Evolutionary conservation across 345 rosid species (phyloP).

Genomic region (Eucalyptus victrix): DNA sequence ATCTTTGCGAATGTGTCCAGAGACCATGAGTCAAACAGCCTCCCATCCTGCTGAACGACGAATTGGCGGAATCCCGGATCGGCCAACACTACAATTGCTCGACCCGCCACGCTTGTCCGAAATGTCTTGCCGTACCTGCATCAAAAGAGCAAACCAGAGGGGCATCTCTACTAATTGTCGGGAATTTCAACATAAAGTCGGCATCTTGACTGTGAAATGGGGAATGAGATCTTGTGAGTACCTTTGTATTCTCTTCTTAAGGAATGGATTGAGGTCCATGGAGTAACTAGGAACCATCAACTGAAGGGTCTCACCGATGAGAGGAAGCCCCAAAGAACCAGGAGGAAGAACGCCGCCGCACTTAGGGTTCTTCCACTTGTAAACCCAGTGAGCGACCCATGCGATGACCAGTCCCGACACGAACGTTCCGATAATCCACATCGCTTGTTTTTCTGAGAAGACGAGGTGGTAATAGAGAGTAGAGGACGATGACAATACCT

Average conservation of each 20-base stretch:
- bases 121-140: conserved; percentile 8
- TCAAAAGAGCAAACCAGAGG: background rate
- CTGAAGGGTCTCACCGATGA: conserved; percentile 17
- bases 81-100: background rate
- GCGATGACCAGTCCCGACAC: background rate
- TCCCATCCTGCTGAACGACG: conserved; percentile 1
- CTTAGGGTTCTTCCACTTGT: conserved; percentile 10
- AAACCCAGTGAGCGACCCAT: background rate
- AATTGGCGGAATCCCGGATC: conserved; percentile 2
- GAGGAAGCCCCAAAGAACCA: conserved; percentile 14
- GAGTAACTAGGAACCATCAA: conserved; percentile 9
- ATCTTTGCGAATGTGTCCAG: conserved; percentile 5
- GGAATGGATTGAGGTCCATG: conserved; percentile 11
- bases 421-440: background rate
- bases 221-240: background rate
- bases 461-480: background rate
- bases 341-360: conserved; percentile 14
- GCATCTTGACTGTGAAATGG: background rate
- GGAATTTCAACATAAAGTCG: background rate
- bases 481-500: background rate
- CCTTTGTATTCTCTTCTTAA: conserved; percentile 9
- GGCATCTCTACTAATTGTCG: background rate
- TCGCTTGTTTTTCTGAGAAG: background rate
- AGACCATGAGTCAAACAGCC: conserved; percentile 2
- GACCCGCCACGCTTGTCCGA: background rate